Evolutionary conservation across 2,329 filamentous ascomycete species (phyloP).

Genomic region (Talaromyces piceae): DNA sequence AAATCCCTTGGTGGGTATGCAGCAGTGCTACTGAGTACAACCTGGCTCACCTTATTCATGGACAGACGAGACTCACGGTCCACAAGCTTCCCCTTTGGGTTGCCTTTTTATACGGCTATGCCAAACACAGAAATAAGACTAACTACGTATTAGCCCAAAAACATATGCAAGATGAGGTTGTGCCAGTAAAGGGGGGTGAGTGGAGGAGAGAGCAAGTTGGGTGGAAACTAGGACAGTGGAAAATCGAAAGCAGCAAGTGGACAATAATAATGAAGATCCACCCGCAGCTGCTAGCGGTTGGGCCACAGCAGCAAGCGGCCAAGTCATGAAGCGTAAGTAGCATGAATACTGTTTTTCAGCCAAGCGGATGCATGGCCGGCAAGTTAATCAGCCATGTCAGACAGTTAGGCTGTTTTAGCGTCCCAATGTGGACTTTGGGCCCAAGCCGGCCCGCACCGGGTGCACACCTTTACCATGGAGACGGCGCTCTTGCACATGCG

Average conservation of each 20-base stretch:
- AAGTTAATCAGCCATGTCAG: background rate
- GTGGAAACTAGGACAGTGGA: background rate
- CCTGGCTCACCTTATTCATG: background rate
- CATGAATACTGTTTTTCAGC: background rate
- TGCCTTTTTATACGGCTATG: background rate
- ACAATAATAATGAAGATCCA: background rate
- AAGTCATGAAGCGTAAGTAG: background rate
- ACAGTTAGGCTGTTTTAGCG: background rate
- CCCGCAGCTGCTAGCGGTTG: background rate
- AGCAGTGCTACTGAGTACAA: background rate
- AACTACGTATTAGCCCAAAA: background rate
- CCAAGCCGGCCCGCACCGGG: slow-evolving; percentile 3
- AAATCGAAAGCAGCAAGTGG: background rate
- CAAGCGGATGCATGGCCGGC: background rate
- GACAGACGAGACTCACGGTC: background rate
- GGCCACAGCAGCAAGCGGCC: background rate
- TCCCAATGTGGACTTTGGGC: background rate
- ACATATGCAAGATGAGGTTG: background rate
- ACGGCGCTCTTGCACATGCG: slow-evolving; percentile 10
- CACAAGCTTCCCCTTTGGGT: background rate
- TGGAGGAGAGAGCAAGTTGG: background rate
- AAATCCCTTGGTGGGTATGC: background rate
- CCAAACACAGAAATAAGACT: background rate
- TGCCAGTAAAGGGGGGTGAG: background rate
- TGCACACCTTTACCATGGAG: slow-evolving; percentile 8